Percentiles rank a stretch among this genome's conserved stretches.
Evolutionary conservation across 805 yeast genomes (phyloP).

Genomic region (Candida easanensis): DNA sequence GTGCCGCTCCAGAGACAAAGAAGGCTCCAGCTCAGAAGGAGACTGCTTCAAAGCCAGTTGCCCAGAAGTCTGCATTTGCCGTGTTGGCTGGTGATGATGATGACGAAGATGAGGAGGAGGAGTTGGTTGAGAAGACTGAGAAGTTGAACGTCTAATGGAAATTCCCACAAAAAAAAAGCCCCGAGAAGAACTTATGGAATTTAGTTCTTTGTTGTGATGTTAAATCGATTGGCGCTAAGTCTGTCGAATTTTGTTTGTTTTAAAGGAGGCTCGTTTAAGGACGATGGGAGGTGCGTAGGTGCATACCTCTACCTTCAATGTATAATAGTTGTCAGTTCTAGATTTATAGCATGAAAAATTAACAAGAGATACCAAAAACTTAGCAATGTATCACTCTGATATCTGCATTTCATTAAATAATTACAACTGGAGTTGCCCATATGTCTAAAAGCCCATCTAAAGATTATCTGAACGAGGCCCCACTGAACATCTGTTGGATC

Average conservation of each 20-base stretch:
- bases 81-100: slow-evolving; percentile 53
- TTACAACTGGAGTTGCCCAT: too few species aligned
- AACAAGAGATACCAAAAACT: background rate
- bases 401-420: too few species aligned
- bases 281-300: too few species aligned
- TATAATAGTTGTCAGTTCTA: background rate
- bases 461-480: slow-evolving; percentile 9
- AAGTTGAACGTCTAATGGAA: slow-evolving; percentile 32
- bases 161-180: background rate
- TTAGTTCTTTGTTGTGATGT: background rate
- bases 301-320: background rate
- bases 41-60: slow-evolving; percentile 26
- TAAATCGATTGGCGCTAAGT: background rate
- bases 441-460: too few species aligned
- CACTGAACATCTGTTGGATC: slow-evolving; percentile 35
- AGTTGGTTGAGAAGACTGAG: slow-evolving; percentile 37
- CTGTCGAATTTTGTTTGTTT: background rate
- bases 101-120: slow-evolving; percentile 37
- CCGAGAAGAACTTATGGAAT: background rate
- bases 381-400: background rate
- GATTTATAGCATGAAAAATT: background rate
- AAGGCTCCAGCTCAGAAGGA: slow-evolving; percentile 10
- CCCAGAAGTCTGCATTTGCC: slow-evolving; percentile 45
- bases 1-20: slow-evolving; percentile 9
- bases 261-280: background rate